These are phyloP conservation scores for Coprinopsis cinerea DNA, from an alignment of 768 basidiomycete genomes.

Conservation along the genomic window DNA sequence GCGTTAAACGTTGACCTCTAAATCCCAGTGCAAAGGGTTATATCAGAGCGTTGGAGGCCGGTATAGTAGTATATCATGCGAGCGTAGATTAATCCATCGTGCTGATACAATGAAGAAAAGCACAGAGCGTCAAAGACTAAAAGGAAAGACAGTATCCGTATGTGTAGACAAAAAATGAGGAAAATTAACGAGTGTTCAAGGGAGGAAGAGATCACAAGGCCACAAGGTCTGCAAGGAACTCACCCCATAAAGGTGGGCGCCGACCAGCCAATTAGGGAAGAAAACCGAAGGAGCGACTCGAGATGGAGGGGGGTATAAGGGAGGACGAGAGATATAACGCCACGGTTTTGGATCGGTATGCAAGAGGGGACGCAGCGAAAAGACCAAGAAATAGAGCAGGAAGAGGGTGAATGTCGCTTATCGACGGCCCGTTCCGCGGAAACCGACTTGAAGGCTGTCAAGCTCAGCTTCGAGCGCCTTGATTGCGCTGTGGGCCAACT, in stretches of 20 bases:
- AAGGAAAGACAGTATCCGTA: background rate
- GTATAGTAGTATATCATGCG: too few species aligned
- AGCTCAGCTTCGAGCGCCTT: constrained; percentile 88
- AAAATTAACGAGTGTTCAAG: background rate
- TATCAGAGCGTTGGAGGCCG: too few species aligned
- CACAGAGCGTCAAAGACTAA: background rate
- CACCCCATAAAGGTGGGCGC: background rate
- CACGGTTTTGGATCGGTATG: constrained; percentile 11
- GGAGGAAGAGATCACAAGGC: background rate
- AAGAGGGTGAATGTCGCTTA: constrained; percentile 24
- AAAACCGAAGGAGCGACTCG: constrained; percentile 2
- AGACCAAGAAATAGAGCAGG: constrained; percentile 5
- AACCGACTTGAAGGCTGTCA: constrained; percentile 83
- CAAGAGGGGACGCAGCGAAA: background rate
- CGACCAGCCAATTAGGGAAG: background rate
- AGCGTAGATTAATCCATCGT: background rate
- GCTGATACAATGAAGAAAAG: background rate
- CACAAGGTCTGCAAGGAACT: background rate
- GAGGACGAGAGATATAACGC: constrained; percentile 4
- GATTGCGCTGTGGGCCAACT: constrained; percentile 86
- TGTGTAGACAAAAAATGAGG: background rate
- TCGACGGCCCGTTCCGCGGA: constrained; percentile 66
- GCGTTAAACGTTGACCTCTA: too few species aligned
- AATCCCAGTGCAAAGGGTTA: too few species aligned
- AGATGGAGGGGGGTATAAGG: constrained; percentile 2